Conservation (phyloP, 2,329 filamentous ascomycete species). For the Epichloe typhina region DNA sequence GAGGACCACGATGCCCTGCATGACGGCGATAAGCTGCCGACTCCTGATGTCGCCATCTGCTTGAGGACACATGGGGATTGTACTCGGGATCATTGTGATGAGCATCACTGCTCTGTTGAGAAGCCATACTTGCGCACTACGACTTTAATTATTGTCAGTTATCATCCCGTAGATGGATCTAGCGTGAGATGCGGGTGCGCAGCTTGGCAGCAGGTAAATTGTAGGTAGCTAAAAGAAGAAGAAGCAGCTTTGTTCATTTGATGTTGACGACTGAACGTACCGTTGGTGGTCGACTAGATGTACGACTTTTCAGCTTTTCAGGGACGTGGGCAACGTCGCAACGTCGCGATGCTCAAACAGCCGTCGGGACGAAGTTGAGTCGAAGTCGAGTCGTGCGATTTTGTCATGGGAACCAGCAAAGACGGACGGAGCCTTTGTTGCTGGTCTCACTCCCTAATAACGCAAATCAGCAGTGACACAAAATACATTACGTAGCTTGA, state of each 20-base stretch:
- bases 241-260: background rate
- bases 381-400: background rate
- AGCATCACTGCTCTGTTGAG: constrained; percentile 2
- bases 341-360: background rate
- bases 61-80: constrained; percentile 44
- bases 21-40: constrained; percentile 40
- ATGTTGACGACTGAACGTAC: background rate
- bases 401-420: background rate
- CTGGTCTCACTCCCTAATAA: too few species aligned
- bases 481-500: too few species aligned
- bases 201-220: background rate
- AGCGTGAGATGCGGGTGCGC: background rate
- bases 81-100: constrained; percentile 10
- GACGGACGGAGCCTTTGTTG: background rate
- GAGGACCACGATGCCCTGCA: constrained; percentile 22
- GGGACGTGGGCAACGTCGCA: background rate
- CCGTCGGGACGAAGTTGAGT: background rate
- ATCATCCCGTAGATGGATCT: background rate
- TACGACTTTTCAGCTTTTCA: background rate
- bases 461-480: too few species aligned
- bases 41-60: constrained; percentile 51
- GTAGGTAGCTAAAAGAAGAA: background rate
- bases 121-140: constrained; percentile 1
- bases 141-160: background rate
- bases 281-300: background rate